Evolutionary conservation across 345 rosid genomes (phyloP), one percentile per base, ranked within the genome.

Genomic region (Salix brachista): DNA sequence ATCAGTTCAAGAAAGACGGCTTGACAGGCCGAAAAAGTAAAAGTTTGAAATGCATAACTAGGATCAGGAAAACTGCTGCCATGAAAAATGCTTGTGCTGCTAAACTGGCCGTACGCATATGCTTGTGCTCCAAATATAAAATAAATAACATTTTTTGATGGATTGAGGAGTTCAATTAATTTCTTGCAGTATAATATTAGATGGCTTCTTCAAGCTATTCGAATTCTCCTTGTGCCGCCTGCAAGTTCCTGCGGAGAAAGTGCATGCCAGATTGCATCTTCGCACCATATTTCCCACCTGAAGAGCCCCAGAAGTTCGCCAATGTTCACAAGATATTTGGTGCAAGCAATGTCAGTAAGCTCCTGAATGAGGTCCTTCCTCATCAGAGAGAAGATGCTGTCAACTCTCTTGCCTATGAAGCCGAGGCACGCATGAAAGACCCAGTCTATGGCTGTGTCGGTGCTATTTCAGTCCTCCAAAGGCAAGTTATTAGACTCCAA

Each of bases 351-450:
- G 84, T 81, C 39, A 81, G 78, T 17, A 81, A 81, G 75, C 65
- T 81, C 2, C 75, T 81, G 41, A 67, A 81, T 32, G 84, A 81
- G 65, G 78, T 81, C 10, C 81, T 34, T 19, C 81, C 84, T 18
- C 84, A 81, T 50, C 84, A 81, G 46, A 81, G 84, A 66, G 83
- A 80, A 73, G 83, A 80, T 68, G 83, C 83, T 11, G 83, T 80
- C n/a, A 80, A 80, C 42, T 80, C 84, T 21, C 84, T 81, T 19
- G 84, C 84, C 41, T 81, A 81, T 21, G 84, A 81, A 65, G 84
- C 84, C 11, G 84, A 81, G 67, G 84, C 84, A 9, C 34, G 84
- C 54, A 78, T 81, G 78, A 77, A 70, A 71, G 84, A 81, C 65
- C 84, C 84, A 3, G 84, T 81, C 18, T 77, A 81, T 42, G 84